Conservation (phyloP, 2,329 filamentous ascomycete species). For the Fusarium tuaranense region DNA sequence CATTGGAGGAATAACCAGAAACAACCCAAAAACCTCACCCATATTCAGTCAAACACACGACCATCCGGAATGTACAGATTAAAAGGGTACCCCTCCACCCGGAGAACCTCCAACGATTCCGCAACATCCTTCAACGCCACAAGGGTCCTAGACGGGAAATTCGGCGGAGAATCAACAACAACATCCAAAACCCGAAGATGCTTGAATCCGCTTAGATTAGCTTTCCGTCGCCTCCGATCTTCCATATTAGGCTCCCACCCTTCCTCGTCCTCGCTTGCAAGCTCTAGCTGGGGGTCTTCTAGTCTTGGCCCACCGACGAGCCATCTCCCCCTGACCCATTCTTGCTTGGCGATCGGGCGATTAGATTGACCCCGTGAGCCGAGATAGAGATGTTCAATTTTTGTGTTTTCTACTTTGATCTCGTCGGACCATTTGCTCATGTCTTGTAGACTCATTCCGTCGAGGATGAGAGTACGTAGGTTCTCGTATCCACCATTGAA, state of each 20-base stretch:
- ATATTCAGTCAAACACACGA: neutral
- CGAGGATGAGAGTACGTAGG: neutral
- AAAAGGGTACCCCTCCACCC: constrained; percentile 14
- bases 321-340: constrained; percentile 16
- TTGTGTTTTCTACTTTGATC: neutral
- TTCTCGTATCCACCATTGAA: neutral
- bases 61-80: neutral
- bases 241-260: neutral
- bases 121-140: constrained; percentile 12
- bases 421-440: neutral
- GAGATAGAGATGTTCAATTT: constrained; percentile 14
- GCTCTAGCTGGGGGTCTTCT: neutral
- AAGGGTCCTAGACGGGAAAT: constrained; percentile 3
- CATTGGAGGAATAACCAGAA: neutral
- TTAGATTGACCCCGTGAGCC: neutral
- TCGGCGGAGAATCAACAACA: neutral
- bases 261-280: neutral
- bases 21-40: neutral
- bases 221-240: neutral
- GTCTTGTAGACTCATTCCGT: neutral
- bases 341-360: neutral
- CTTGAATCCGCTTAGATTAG: neutral
- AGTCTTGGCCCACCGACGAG: neutral
- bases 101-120: constrained; percentile 7
- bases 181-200: constrained; percentile 13